These are phyloP conservation scores for Schoenoplectus tabernaemontani DNA, from an alignment of 202 grass and related monocot species.

Conservation along the genomic window DNA sequence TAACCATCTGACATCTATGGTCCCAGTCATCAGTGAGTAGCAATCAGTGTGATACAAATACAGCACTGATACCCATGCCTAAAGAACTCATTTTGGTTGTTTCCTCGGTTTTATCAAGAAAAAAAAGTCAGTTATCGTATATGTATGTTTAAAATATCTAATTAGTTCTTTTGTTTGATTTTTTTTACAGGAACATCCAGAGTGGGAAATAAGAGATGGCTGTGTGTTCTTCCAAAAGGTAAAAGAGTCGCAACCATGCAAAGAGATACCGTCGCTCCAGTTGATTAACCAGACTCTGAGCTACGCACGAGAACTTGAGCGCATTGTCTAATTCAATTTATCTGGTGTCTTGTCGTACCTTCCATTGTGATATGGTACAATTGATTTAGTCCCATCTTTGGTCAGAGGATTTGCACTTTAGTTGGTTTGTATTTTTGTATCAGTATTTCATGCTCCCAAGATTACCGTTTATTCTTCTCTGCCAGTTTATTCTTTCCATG, in stretches of 20 bases:
- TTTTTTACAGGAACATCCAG: conserved; percentile 54
- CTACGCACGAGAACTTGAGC: conserved; percentile 57
- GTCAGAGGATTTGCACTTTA: neutral
- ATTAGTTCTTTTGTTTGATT: neutral
- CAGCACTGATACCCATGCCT: neutral
- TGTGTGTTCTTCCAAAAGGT: conserved; percentile 78
- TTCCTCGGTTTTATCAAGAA: neutral
- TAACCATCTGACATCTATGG: neutral
- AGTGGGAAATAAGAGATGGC: conserved; percentile 77
- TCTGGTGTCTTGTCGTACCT: neutral
- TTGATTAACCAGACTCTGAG: conserved; percentile 58
- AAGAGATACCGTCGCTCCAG: conserved; percentile 75
- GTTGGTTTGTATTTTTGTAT: neutral
- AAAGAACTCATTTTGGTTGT: neutral
- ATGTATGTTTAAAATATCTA: neutral
- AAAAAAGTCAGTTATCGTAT: neutral
- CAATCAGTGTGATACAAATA: neutral
- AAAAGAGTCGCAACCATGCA: conserved; percentile 80
- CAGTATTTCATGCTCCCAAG: neutral
- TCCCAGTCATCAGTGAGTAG: neutral
- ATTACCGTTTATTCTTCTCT: neutral
- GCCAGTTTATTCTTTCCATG: neutral
- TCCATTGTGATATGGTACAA: neutral
- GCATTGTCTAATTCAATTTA: conserved; percentile 50
- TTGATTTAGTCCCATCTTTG: neutral